phyloP scores from a whole-genome alignment of 768 basidiomycete genomes.

The Suillus paluster region DNA sequence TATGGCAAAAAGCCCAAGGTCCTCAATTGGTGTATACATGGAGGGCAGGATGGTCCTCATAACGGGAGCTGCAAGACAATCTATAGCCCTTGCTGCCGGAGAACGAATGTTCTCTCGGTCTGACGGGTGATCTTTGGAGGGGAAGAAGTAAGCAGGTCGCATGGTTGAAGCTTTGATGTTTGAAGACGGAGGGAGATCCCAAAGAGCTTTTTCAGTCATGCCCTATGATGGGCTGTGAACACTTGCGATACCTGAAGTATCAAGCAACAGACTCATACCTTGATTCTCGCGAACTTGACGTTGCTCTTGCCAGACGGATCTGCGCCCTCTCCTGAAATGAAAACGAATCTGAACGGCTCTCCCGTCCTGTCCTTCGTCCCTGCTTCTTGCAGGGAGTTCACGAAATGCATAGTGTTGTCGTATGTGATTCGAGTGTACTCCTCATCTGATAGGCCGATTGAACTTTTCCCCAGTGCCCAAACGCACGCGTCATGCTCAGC shows the following conservation, averaged over 20 bases:
- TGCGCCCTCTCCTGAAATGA: constrained; percentile 42
- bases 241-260: background rate
- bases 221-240: constrained; percentile 25
- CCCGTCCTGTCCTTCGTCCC: constrained; percentile 18
- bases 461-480: constrained; percentile 40
- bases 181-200: constrained; percentile 22
- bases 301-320: constrained; percentile 37
- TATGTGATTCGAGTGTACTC: constrained; percentile 40
- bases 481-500: constrained; percentile 40
- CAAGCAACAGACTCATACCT: constrained; percentile 30
- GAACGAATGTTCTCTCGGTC: constrained; percentile 33
- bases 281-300: constrained; percentile 39
- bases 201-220: constrained; percentile 34
- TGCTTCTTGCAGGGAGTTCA: constrained; percentile 30
- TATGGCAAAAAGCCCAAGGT: constrained; percentile 21
- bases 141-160: constrained; percentile 43
- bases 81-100: constrained; percentile 15
- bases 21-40: constrained; percentile 21
- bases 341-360: constrained; percentile 43
- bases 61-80: constrained; percentile 18
- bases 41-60: constrained; percentile 24
- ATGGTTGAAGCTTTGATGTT: constrained; percentile 31
- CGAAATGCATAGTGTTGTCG: constrained; percentile 38
- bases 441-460: constrained; percentile 32
- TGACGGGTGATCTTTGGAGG: constrained; percentile 28